Base-by-base conservation (phyloP, 2,329 filamentous ascomycete genomes). In the Phyllosticta ampelicida region DNA sequence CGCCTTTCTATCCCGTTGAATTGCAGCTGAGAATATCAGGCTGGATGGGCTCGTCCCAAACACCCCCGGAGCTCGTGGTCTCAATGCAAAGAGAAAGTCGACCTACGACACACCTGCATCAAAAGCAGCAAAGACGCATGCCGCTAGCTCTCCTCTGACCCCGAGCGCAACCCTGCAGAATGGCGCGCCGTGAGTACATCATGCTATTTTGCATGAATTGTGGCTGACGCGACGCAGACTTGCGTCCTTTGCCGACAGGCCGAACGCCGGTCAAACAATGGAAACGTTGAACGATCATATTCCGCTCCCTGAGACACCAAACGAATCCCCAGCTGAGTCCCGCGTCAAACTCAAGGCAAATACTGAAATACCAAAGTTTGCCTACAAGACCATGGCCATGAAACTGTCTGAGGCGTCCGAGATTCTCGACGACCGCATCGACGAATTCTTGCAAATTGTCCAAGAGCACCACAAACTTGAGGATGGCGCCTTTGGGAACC, bases 321-420 rank as follows among this genome's bases (percentile, higher is more conserved):
- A 88, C 21, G 85, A 86, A 29, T 86, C 87, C 0, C 89, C 84
- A 63, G 70, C 83, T 10, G 88, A 94, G 70, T 69, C 89, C 16
- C 86, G 94, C 54, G 84, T 97, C 70, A 91, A 88, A 68, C 79
- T 96, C 19, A 91, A 86, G 5, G 88, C 90, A 2, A 88, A 89
- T 60, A 92, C 90, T 1, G 92, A 97, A 69, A 81, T 90, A 67
- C 90, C 91, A 70, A 96, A 96, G 70, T 86, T 96, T 64, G 84
- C 79, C 0, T 99, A 97, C 74, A 94, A 91, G 68, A 89, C 90
- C 1, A 86, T 97, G 78, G 87, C 89, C 1, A 96, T 97, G 90
- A 95, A 96, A 67, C 79, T 94, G 6, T 91, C 89, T 5, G 91
- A 96, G 70, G 85, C 90, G 0, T 95, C 92, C 4, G 91, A 96